A percentile compares a stretch with the other conserved stretches of the same genome.
Conservation (phyloP, 257 asterid genomes). For the Solanum chmielewskii region DNA sequence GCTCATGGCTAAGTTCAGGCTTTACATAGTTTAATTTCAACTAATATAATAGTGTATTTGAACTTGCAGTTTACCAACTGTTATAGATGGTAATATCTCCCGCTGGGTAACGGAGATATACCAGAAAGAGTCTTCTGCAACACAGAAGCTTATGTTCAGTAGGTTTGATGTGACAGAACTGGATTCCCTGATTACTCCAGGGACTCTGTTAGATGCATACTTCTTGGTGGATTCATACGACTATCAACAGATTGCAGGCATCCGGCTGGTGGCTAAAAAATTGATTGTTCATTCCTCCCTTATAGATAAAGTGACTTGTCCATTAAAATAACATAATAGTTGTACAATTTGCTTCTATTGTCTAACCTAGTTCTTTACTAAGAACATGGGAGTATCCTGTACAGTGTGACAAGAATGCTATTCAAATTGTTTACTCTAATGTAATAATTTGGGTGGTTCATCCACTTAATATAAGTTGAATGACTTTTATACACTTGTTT, state of each 20-base stretch:
- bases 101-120: conserved; percentile 70
- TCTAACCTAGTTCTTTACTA: not conserved
- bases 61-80: conserved; percentile 52
- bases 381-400: not conserved
- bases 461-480: not conserved
- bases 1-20: not conserved
- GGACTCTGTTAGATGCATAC: conserved; percentile 52
- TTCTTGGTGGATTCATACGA: conserved; percentile 67
- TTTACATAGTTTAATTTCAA: not conserved
- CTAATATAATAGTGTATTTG: not conserved
- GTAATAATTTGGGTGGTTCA: not conserved
- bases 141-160: conserved; percentile 47
- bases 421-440: not conserved
- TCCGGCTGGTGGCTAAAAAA: conserved; percentile 69
- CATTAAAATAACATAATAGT: not conserved
- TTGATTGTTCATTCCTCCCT: conserved; percentile 39
- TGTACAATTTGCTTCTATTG: not conserved
- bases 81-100: conserved; percentile 33
- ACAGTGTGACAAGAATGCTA: not conserved
- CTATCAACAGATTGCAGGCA: conserved; percentile 69
- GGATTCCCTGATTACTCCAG: conserved; percentile 44
- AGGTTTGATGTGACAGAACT: conserved; percentile 43
- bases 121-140: conserved; percentile 34
- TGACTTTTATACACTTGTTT: not conserved
- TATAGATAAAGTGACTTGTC: not conserved